Evolutionary conservation across 805 yeast species (phyloP).

Genomic region (Wickerhamiella sergipiensis): DNA sequence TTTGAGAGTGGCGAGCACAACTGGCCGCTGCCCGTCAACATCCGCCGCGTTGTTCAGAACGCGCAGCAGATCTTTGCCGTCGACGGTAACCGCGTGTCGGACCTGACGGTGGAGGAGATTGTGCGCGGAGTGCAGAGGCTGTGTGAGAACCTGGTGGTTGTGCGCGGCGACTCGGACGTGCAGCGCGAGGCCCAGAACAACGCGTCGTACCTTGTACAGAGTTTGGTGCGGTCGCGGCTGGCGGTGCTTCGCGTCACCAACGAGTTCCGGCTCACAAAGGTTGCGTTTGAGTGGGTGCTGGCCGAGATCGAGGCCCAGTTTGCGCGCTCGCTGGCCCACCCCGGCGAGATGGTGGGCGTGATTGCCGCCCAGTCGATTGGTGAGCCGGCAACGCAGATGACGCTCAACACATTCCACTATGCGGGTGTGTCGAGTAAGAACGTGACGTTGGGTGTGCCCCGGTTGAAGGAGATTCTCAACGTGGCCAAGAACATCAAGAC

Average conservation of each 20-base stretch:
- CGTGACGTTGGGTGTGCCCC: constrained; percentile 94
- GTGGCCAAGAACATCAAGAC: constrained; percentile 98
- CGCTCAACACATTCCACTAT: constrained; percentile 92
- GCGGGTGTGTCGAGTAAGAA: constrained; percentile 96
- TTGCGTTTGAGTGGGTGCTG: constrained; percentile 89
- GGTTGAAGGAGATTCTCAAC: constrained; percentile 92
- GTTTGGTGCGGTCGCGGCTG: constrained; percentile 82
- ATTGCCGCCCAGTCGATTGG: constrained; percentile 96
- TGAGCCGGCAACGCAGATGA: constrained; percentile 98
- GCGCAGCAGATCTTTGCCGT: constrained; percentile 94
- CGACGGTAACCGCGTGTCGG: constrained; percentile 82
- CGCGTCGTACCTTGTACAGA: constrained; percentile 81
- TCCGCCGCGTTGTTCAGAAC: constrained; percentile 91
- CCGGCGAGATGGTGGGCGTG: constrained; percentile 98
- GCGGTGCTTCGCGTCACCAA: constrained; percentile 83
- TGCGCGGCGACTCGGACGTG: constrained; percentile 63
- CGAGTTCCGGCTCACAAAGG: constrained; percentile 71
- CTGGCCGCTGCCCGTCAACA: constrained; percentile 96
- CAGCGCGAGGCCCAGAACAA: constrained; percentile 79
- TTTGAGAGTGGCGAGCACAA: constrained; percentile 88
- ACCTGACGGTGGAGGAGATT: constrained; percentile 72
- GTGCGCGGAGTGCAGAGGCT: constrained; percentile 57
- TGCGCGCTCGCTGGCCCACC: constrained; percentile 80
- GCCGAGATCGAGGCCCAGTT: constrained; percentile 93
- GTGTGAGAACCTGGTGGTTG: constrained; percentile 51